These are phyloP conservation scores for Leccinum incarnatum DNA, from an alignment of 768 basidiomycete species.

Conservation along the genomic window DNA sequence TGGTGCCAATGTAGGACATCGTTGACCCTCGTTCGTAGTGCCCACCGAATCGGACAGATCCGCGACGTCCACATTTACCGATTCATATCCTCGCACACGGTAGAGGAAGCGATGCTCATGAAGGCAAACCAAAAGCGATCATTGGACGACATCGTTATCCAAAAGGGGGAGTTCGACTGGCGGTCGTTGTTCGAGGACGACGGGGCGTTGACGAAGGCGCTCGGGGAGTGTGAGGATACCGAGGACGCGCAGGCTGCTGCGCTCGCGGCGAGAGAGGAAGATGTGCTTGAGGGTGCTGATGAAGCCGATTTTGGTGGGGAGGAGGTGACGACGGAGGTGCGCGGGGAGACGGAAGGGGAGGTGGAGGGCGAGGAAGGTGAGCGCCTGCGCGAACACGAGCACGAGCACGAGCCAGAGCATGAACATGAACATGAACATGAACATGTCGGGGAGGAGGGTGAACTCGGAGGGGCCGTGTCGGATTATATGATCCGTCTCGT, in stretches of 20 bases:
- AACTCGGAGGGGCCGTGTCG: conserved; percentile 65
- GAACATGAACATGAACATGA: conserved; percentile 24
- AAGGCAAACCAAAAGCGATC: conserved; percentile 98
- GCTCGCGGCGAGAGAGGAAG: conserved; percentile 71
- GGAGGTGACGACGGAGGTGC: conserved; percentile 21
- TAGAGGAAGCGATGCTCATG: conserved; percentile 94
- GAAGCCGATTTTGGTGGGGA: conserved; percentile 75
- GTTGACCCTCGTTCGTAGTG: conserved; percentile 42
- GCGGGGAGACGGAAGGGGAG: conserved; percentile 35
- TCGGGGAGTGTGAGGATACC: conserved; percentile 84
- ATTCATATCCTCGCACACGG: conserved; percentile 84
- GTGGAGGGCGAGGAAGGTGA: conserved; percentile 38
- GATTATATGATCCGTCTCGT: conserved; percentile 84
- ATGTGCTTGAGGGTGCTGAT: conserved; percentile 71
- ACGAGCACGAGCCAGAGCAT: too few relatives aligned
- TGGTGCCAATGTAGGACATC: background rate
- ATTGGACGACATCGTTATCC: conserved; percentile 87
- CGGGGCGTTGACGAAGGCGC: conserved; percentile 61
- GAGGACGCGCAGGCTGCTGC: conserved; percentile 84
- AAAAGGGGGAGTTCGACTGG: conserved; percentile 95
- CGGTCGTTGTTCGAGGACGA: conserved; percentile 71
- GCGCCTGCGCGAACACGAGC: conserved; percentile 6
- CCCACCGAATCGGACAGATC: conserved; percentile 97
- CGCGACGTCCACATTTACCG: conserved; percentile 96
- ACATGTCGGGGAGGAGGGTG: conserved; percentile 41